Conservation (phyloP, 805 yeast genomes). For the Kuraishia ogatae region DNA sequence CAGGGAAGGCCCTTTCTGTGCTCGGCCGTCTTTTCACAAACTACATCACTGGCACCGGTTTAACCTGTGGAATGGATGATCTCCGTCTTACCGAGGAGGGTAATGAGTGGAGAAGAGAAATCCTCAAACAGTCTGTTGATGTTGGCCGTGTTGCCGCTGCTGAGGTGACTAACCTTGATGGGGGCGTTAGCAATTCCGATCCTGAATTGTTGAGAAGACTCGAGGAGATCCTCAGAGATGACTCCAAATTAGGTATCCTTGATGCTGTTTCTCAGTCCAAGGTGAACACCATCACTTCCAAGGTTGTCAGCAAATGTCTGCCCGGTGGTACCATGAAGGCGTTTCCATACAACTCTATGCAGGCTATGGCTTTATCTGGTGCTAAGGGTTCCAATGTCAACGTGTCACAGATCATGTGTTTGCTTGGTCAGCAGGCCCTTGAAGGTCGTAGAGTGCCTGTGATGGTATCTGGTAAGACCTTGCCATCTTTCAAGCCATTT, state of each 20-base stretch:
- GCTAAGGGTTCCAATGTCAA: slow-evolving; percentile 98
- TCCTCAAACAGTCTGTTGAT: slow-evolving; percentile 67
- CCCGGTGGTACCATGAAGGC: slow-evolving; percentile 94
- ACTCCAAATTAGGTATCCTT: slow-evolving; percentile 80
- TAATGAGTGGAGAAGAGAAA: slow-evolving; percentile 78
- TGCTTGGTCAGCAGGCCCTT: slow-evolving; percentile 96
- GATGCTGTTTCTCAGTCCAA: slow-evolving; percentile 94
- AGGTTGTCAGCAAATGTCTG: slow-evolving; percentile 88
- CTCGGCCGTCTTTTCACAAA: slow-evolving; percentile 92
- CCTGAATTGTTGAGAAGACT: slow-evolving; percentile 78
- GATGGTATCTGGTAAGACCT: slow-evolving; percentile 96
- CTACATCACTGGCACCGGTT: slow-evolving; percentile 84
- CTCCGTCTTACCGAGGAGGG: slow-evolving; percentile 87
- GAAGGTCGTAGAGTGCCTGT: slow-evolving; percentile 99
- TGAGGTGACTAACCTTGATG: slow-evolving; percentile 82
- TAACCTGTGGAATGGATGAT: slow-evolving; percentile 99
- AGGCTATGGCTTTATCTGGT: slow-evolving; percentile 97
- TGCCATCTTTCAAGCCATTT: slow-evolving; percentile 93
- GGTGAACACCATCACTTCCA: slow-evolving; percentile 88
- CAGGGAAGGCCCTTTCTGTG: slow-evolving; percentile 87
- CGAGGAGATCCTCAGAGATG: slow-evolving; percentile 93
- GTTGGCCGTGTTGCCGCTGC: slow-evolving; percentile 89
- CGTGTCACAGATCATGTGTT: slow-evolving; percentile 98
- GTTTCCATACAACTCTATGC: slow-evolving; percentile 96
- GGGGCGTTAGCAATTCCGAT: slow-evolving; percentile 37